Evolutionary conservation across 164 flowering plant species (phyloP).

Genomic region (Vitis amurensis): DNA sequence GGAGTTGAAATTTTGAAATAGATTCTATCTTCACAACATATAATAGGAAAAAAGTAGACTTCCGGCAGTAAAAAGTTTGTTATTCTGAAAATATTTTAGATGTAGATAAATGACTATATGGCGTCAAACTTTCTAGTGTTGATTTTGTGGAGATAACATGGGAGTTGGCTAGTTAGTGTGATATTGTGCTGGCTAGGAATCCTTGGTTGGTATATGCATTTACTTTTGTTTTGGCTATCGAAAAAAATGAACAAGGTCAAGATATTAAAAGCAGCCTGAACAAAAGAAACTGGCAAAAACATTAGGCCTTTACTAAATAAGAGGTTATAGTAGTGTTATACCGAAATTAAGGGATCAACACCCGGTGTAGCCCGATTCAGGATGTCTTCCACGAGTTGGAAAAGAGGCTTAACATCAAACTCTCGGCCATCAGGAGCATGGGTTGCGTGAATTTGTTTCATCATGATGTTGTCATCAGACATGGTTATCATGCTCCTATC

Average conservation of each 20-base stretch:
- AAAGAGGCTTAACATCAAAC: slow-evolving; percentile 22
- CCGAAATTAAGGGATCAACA: background rate
- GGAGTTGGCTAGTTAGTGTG: too few species aligned
- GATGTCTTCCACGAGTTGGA: slow-evolving; percentile 26
- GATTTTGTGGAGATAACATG: too few species aligned
- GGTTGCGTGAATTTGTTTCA: slow-evolving; percentile 25
- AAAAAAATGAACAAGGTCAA: background rate
- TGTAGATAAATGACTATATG: too few species aligned
- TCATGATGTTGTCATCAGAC: slow-evolving; percentile 31
- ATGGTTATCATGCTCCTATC: slow-evolving; percentile 12
- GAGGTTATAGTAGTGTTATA: background rate
- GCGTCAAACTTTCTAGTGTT: too few species aligned
- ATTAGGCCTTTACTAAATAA: background rate
- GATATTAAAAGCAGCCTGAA: background rate
- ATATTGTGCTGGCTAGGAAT: too few species aligned
- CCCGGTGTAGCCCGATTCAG: slow-evolving; percentile 21
- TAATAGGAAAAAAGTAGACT: too few species aligned
- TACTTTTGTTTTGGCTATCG: background rate
- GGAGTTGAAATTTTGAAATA: too few species aligned
- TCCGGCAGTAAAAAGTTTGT: too few species aligned
- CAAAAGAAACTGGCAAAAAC: background rate
- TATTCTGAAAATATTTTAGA: too few species aligned
- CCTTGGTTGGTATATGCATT: too few species aligned
- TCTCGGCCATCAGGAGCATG: slow-evolving; percentile 31
- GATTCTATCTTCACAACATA: too few species aligned